Conservation (phyloP, 768 basidiomycete species). For the Hygrocybe coccinea region DNA sequence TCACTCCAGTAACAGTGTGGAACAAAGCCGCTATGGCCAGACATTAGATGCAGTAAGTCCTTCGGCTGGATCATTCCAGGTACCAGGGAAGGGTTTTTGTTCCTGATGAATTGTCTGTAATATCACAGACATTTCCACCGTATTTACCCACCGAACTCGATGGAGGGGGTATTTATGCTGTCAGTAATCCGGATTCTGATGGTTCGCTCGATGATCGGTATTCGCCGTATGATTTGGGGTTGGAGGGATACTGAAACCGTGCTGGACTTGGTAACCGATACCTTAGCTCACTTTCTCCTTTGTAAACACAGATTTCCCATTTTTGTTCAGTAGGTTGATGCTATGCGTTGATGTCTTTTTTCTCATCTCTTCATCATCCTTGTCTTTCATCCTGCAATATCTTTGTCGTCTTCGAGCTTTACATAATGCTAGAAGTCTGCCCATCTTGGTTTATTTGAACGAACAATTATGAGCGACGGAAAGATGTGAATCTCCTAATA, state of each 20-base stretch:
- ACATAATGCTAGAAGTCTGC: too few species aligned
- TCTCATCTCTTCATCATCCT: too few species aligned
- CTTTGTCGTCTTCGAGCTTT: too few species aligned
- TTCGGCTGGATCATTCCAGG: not conserved
- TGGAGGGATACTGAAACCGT: slow-evolving; percentile 6
- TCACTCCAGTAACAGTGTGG: not conserved
- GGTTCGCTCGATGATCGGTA: slow-evolving; percentile 3
- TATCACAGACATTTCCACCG: not conserved
- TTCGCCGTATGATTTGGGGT: slow-evolving; percentile 6
- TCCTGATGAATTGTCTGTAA: not conserved
- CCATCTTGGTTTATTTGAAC: too few species aligned
- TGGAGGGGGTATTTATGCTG: slow-evolving; percentile 4
- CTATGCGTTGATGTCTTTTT: not conserved
- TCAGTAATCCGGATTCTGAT: slow-evolving; percentile 14
- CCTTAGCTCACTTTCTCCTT: too few species aligned
- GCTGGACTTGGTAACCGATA: not conserved
- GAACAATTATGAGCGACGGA: too few species aligned
- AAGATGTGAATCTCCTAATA: too few species aligned
- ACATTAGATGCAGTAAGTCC: not conserved
- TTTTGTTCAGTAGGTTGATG: too few species aligned
- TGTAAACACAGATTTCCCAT: too few species aligned
- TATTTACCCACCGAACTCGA: not conserved
- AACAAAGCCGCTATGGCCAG: not conserved
- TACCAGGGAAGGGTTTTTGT: not conserved
- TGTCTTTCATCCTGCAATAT: too few species aligned